Conservation (phyloP, 495 filamentous ascomycete genomes). For the Sabuloglossum arenarium region DNA sequence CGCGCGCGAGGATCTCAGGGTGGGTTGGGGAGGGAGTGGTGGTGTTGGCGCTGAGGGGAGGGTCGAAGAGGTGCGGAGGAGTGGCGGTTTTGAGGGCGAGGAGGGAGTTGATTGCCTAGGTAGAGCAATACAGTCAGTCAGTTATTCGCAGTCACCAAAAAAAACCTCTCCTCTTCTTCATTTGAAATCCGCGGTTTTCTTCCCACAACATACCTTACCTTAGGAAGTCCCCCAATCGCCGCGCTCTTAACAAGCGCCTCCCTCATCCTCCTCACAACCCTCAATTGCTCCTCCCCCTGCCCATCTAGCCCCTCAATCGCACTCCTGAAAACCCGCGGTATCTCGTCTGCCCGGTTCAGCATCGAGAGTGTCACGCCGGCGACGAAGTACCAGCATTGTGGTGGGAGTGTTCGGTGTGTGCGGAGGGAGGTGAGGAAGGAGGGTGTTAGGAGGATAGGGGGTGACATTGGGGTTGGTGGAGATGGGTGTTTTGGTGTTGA, state of each 20-base stretch:
- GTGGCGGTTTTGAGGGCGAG: conserved; percentile 26
- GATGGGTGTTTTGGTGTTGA: not conserved
- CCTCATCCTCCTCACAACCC: conserved; percentile 26
- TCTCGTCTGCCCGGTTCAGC: conserved; percentile 32
- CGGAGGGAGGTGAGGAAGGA: conserved; percentile 25
- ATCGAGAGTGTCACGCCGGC: conserved; percentile 27
- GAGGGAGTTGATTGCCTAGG: conserved; percentile 31
- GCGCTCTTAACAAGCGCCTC: conserved; percentile 32
- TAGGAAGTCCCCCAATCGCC: conserved; percentile 30
- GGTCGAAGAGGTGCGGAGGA: conserved; percentile 21
- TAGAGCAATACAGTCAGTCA: no score
- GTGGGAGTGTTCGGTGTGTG: conserved; percentile 22
- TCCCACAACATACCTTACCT: conserved; percentile 25
- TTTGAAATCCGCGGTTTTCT: no score
- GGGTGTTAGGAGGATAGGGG: conserved; percentile 11
- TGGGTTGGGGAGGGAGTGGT: conserved; percentile 19
- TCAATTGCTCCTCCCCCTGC: conserved; percentile 21
- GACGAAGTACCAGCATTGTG: conserved; percentile 30
- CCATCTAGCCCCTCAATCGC: conserved; percentile 18
- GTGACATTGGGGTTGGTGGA: not conserved
- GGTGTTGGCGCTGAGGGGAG: conserved; percentile 16
- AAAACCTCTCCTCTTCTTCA: no score
- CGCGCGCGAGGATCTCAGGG: conserved; percentile 23
- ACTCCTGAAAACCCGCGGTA: conserved; percentile 25
- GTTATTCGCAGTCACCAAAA: no score